Percentiles rank a stretch among this genome's conserved stretches.
Evolutionary conservation across 805 yeast genomes (phyloP).

Genomic region (Ogataea paradorogensis): DNA sequence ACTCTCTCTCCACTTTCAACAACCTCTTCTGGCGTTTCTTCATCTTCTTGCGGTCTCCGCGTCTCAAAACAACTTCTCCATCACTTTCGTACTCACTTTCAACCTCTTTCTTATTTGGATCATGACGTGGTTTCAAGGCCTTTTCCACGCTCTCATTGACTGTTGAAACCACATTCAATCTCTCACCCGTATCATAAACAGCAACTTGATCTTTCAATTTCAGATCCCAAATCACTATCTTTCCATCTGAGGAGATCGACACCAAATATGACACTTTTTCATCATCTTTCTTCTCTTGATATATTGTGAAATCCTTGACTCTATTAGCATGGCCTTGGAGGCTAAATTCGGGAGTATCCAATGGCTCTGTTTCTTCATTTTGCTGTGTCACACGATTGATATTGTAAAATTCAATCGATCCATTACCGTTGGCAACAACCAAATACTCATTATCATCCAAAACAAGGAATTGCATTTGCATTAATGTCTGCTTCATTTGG

Average conservation of each 20-base stretch:
- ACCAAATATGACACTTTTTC: slow-evolving; percentile 47
- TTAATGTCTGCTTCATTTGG: slow-evolving; percentile 52
- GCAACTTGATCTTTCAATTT: slow-evolving; percentile 73
- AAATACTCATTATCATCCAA: slow-evolving; percentile 53
- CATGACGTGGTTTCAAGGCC: slow-evolving; percentile 49
- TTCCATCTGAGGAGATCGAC: slow-evolving; percentile 91
- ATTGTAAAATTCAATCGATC: slow-evolving; percentile 59
- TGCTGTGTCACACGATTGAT: slow-evolving; percentile 20
- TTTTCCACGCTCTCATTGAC: slow-evolving; percentile 79
- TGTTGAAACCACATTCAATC: slow-evolving; percentile 80
- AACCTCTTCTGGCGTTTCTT: slow-evolving; percentile 40
- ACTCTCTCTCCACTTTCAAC: slow-evolving; percentile 54
- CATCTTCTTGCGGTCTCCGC: slow-evolving; percentile 49
- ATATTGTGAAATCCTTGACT: slow-evolving; percentile 71
- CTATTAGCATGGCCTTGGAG: slow-evolving; percentile 82
- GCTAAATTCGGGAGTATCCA: slow-evolving; percentile 48
- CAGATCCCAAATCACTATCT: slow-evolving; percentile 86
- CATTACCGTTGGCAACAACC: slow-evolving; percentile 69
- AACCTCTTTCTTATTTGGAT: slow-evolving; percentile 36
- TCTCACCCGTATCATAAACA: slow-evolving; percentile 85
- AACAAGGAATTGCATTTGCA: slow-evolving; percentile 57
- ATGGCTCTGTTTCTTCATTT: slow-evolving; percentile 19
- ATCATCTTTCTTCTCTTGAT: slow-evolving; percentile 35
- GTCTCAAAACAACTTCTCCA: slow-evolving; percentile 60
- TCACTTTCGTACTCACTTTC: slow-evolving; percentile 78